Conservation (phyloP, 83 land plant species). For the Thuja plicata region DNA sequence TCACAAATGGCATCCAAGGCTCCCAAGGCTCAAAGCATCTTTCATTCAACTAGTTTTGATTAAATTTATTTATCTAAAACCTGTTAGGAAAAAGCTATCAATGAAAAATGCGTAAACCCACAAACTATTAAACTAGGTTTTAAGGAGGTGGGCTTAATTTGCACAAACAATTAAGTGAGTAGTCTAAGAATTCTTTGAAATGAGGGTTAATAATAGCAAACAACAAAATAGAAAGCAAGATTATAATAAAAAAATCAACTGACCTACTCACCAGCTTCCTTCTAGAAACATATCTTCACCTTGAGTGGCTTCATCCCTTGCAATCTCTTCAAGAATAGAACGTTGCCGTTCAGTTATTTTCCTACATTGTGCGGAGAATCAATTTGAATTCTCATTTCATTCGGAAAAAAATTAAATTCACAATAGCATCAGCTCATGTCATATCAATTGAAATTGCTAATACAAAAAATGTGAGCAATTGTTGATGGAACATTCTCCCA, state of each 20-base stretch:
- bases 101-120: neutral
- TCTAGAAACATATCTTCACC: slow-evolving; percentile 10
- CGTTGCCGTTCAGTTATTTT: slow-evolving; percentile 7
- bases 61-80: neutral
- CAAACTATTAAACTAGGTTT: too few relatives aligned
- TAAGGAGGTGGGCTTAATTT: neutral
- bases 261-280: slow-evolving; percentile 16
- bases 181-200: neutral
- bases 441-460: neutral
- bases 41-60: neutral
- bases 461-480: neutral
- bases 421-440: neutral
- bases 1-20: too few relatives aligned
- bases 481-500: neutral
- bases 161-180: neutral
- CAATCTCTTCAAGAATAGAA: slow-evolving; percentile 13
- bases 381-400: neutral
- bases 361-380: neutral
- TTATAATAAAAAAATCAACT: neutral
- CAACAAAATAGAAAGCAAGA: neutral
- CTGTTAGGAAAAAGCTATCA: neutral
- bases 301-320: slow-evolving; percentile 13
- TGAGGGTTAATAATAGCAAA: neutral
- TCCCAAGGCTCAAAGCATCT: neutral
- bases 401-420: neutral